Percentiles rank a stretch among this genome's conserved stretches.
Conservation (phyloP, 176 grass and related monocot species). For the Raddia distichophylla region DNA sequence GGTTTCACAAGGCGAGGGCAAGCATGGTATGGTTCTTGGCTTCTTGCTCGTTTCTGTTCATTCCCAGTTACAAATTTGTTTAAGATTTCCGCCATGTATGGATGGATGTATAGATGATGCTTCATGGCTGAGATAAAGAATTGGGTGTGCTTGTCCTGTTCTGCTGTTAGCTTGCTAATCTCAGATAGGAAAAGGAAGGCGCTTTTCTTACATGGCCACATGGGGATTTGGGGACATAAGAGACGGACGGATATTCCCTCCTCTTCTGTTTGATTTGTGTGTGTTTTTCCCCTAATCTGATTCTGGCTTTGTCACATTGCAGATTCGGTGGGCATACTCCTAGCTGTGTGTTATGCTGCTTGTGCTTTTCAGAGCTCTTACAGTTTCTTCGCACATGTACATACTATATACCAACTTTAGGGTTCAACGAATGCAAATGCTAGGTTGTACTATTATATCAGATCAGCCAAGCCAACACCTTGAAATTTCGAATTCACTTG, state of each 20-base stretch:
- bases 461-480: neutral
- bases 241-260: neutral
- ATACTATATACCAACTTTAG: neutral
- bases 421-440: neutral
- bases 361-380: neutral
- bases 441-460: neutral
- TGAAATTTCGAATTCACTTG: neutral
- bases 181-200: neutral
- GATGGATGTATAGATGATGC: neutral
- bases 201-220: neutral
- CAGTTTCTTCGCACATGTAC: neutral
- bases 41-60: constrained; percentile 23
- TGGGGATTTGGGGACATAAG: constrained; percentile 16
- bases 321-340: neutral
- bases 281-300: neutral
- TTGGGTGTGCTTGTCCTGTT: constrained; percentile 18
- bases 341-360: neutral
- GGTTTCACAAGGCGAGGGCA: constrained; percentile 63
- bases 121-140: constrained; percentile 6
- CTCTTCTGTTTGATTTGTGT: neutral
- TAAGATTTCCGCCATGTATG: constrained; percentile 8
- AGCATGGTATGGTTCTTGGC: constrained; percentile 54
- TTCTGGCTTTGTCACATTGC: neutral
- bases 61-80: neutral
- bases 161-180: constrained; percentile 4